Evolutionary conservation across 163 green algal genomes (phyloP), one percentile per base, ranked within the genome.

Genomic region (Scenedesmus sp.): DNA sequence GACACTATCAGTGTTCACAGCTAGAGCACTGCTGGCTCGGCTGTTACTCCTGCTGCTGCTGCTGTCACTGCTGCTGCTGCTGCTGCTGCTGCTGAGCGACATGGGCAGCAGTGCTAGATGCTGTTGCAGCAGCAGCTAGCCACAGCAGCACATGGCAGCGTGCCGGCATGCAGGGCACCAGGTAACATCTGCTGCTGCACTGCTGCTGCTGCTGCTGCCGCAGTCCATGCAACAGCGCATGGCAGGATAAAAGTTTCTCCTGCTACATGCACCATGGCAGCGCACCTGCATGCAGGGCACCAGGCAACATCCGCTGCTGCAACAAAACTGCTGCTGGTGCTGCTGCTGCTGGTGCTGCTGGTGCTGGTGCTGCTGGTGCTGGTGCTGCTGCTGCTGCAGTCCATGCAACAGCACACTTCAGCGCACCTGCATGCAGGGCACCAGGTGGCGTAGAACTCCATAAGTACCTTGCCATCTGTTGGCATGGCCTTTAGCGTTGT

Each of bases 341-440:
- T 64, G 9, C 9, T 64, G 10, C 62, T 70, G 62, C 16, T 20
- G 62, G 12, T 46, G 34, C 13, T 85, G 12, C 10, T 62, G 46
- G 62, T 26, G 74, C 74, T 55, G 23, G 18, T 76, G 66, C 16
- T 56, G 74, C 74, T 56, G 23, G 34, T 12, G 8, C 23, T 3
- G n/a, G 54, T 82, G 74, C 73, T 82, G 8, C 3, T 59, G 26
- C 34, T 56, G 34, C 3, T 6, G 81, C 82, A 87, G 55, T 46
- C 34, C 34, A 46, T 46, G 34, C 82, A 87, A 20, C 55, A 74
- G 55, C 82, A 87, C 6, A 60, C 77, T 62, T n/a, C 7, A 57
- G 15, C 87, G 54, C 56, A 91, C 87, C 87, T 91, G 87, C 87
- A 91, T 20, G 87, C 87, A 73, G 87, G 87, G n/a, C 87, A 91